phyloP scores from a whole-genome alignment of 352 stramenopile species.

The Blastocystis sp. region DNA sequence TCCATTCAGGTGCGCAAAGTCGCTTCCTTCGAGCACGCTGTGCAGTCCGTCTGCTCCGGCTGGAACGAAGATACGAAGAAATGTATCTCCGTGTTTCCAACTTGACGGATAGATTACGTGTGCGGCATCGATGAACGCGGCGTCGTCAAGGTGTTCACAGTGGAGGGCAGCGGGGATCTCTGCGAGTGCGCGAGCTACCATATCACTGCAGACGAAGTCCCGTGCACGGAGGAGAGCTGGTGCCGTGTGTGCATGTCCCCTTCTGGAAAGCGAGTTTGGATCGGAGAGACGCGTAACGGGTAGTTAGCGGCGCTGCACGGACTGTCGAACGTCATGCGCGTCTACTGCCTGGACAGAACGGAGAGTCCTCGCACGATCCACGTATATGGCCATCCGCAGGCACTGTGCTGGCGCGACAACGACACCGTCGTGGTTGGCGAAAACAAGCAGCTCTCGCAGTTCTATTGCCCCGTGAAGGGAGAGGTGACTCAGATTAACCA shows the following conservation, averaged over 20 bases:
- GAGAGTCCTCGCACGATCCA: neutral
- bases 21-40: neutral
- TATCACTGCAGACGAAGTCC: neutral
- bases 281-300: neutral
- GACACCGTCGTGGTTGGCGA: constrained; percentile 21
- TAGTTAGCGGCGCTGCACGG: constrained; percentile 49
- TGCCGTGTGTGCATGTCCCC: constrained; percentile 28
- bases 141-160: constrained; percentile 39
- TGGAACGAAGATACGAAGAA: neutral
- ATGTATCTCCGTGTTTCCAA: neutral
- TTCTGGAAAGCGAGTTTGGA: constrained; percentile 23
- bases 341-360: neutral
- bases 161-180: neutral
- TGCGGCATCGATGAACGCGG: constrained; percentile 50
- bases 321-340: constrained; percentile 6
- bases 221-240: constrained; percentile 33
- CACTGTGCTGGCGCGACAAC: constrained; percentile 39
- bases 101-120: constrained; percentile 1
- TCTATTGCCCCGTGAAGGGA: neutral
- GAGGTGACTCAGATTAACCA: neutral
- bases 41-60: constrained; percentile 38
- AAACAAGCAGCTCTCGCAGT: constrained; percentile 21
- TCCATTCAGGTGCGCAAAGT: neutral
- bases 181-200: neutral
- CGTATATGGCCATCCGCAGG: neutral